phyloP scores from a whole-genome alignment of 2,329 filamentous ascomycete genomes.

The Diaporthe amygdali region DNA sequence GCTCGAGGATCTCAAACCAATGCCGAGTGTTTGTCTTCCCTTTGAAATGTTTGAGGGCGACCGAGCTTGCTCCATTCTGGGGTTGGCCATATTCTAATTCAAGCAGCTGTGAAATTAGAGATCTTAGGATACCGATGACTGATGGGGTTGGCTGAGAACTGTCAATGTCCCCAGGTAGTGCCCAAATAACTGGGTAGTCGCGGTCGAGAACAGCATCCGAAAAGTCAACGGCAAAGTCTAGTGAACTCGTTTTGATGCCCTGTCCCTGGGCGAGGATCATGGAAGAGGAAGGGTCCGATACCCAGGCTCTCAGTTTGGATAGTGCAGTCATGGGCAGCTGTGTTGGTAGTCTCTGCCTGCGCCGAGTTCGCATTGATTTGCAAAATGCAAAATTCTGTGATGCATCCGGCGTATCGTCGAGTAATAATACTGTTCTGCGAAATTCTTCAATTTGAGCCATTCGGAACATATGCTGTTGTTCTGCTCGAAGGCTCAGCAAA shows the following conservation, averaged over 20 bases:
- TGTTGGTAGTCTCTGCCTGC: neutral
- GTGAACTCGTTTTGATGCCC: neutral
- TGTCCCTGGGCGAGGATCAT: neutral
- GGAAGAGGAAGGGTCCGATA: neutral
- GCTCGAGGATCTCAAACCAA: neutral
- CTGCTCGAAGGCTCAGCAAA: neutral
- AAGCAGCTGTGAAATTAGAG: neutral
- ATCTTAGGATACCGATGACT: neutral
- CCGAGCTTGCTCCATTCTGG: neutral
- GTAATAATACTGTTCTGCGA: neutral
- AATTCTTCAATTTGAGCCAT: neutral
- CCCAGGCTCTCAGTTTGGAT: neutral
- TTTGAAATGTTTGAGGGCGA: neutral
- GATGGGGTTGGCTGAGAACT: neutral
- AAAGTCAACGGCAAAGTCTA: neutral
- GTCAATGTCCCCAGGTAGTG: neutral
- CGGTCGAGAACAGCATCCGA: neutral
- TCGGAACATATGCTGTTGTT: neutral
- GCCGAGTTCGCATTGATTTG: neutral
- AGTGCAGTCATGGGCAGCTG: neutral
- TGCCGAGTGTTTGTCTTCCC: neutral
- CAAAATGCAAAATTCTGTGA: neutral
- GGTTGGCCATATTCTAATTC: neutral
- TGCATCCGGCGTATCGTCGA: neutral
- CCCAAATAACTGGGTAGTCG: neutral